Evolutionary conservation across 345 rosid genomes (phyloP), one percentile per base, ranked within the genome.

Genomic region (Lumnitzera racemosa): DNA sequence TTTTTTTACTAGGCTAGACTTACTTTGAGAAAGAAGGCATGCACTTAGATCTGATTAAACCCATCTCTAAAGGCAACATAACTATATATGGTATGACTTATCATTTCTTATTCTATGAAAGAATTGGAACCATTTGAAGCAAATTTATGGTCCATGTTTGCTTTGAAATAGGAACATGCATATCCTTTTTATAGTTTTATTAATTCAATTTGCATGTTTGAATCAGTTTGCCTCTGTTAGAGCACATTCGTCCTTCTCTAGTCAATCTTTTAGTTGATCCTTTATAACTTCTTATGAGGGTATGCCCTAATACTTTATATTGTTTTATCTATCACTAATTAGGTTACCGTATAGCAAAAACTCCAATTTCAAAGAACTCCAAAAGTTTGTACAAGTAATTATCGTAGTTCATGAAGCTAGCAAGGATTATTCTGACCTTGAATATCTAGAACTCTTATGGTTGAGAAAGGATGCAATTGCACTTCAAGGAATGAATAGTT

Each of bases 271-370:
- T 20, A 20, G 20, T 20, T 20, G 1, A 20, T 20, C 20, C 20
- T 20, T 20, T 20, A 20, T 20, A 20, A 20, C 20, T 20, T 20
- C 20, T 20, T 20, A 20, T 20, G 20, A 20, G 20, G 20, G 20
- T 20, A 20, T 20, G 53, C 53, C 2, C 11, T 43, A 58, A 56
- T 52, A 50, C 24, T 62, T 9, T 16, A 15, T 20, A 20, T 20
- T 20, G 20, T 20, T 20, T 20, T 15, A 46, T 47, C 31, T 50
- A 46, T 61, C 17, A 57, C 13, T 61, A 56, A 68, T 14, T 77
- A 83, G 96, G 96, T 51, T 86, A 68, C 92, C 90, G 41, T 89
- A 80, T 62, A 89, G 90, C 57, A 90, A 89, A 74, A 92, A 83
- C 71, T 86, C 92, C 41, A 86, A 92, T 72, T 89, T 81, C 73